Evolutionary conservation across 805 yeast species (phyloP).

Genomic region (Metschnikowia amazonensis): DNA sequence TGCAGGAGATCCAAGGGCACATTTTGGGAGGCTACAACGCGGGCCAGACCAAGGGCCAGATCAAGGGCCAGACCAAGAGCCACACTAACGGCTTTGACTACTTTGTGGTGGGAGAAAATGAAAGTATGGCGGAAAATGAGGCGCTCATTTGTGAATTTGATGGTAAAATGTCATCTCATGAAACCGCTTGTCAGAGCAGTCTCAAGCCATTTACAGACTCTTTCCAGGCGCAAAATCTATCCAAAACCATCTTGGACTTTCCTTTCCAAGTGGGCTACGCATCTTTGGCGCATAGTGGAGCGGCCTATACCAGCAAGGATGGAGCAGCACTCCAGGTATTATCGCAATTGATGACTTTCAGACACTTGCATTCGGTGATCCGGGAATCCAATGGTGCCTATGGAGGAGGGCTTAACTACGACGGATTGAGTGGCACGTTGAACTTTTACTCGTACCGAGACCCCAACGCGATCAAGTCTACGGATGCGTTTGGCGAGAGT

Average conservation of each 20-base stretch:
- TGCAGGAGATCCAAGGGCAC: conserved; percentile 47
- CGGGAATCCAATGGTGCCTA: conserved; percentile 97
- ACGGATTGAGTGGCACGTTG: conserved; percentile 75
- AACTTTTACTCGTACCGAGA: conserved; percentile 90
- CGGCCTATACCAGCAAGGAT: conserved; percentile 62
- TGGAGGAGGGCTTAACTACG: conserved; percentile 90
- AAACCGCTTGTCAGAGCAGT: conserved; percentile 10
- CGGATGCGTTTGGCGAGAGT: conserved; percentile 49
- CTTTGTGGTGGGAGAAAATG: conserved; percentile 58
- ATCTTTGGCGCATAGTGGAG: conserved; percentile 63
- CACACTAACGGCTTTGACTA: conserved; percentile 50
- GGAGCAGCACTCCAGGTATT: conserved; percentile 84
- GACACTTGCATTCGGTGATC: conserved; percentile 80
- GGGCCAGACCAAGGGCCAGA: conserved; percentile 16
- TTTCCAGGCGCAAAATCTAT: conserved; percentile 16
- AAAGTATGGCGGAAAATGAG: conserved; percentile 35
- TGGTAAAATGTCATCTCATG: conserved; percentile 16
- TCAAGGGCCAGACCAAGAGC: neutral
- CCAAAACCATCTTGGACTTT: conserved; percentile 53
- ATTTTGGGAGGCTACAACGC: conserved; percentile 33
- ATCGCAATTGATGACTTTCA: conserved; percentile 75
- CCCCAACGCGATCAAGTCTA: conserved; percentile 75
- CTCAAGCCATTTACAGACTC: conserved; percentile 16
- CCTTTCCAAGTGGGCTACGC: conserved; percentile 90
- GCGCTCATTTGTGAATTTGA: conserved; percentile 30